Evolutionary conservation across 768 basidiomycete genomes (phyloP), one percentile per base, ranked within the genome.

Genomic region (Boletus rufocinnamomeus): DNA sequence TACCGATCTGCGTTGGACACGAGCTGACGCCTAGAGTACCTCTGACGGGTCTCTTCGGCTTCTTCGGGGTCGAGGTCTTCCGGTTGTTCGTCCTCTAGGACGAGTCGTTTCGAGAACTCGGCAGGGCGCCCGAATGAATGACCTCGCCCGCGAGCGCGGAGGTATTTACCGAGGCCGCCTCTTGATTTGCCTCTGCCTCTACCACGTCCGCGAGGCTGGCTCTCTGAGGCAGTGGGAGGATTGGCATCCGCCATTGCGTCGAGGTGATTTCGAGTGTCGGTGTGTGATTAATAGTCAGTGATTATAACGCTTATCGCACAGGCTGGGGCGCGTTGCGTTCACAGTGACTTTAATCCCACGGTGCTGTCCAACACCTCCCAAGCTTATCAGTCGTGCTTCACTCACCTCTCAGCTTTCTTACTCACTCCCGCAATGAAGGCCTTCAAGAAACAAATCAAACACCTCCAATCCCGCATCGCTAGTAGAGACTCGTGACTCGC

Each of bases 1-100:
- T 93, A 93, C 52, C 90, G 79, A 77, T 91, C 89, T 0, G 78
- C 85, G 67, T 93, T 93, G 5, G 86, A 80, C 4, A 79, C 84
- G 17, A 93, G 75, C 50, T 84, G 75, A 38, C 91, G 78, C 56
- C 78, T 77, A 27, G 82, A 70, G 55, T 81, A 91, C 66, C 82
- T 87, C 37, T 67, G 70, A 17, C 74, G 75, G 11, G 74, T 61
- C 66, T 84, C 86, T 35, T 76, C 74, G 1, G 77, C 79, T 32
- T 76, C 79, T 61, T 85, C 86, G 8, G 64, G 61, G 52, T 76
- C 75, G 7, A 73, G 19, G 17, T 77, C 76, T 1, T 62, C 73
- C 6, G 10, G 60, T 17, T 70, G 68, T 69, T 91, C 89, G 17
- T 76, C 86, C 59, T 87, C 86, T 4, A 90, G 76, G 8, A 85